Conservation (phyloP, 176 grass and related monocot genomes). For the Elaeis guineensis region DNA sequence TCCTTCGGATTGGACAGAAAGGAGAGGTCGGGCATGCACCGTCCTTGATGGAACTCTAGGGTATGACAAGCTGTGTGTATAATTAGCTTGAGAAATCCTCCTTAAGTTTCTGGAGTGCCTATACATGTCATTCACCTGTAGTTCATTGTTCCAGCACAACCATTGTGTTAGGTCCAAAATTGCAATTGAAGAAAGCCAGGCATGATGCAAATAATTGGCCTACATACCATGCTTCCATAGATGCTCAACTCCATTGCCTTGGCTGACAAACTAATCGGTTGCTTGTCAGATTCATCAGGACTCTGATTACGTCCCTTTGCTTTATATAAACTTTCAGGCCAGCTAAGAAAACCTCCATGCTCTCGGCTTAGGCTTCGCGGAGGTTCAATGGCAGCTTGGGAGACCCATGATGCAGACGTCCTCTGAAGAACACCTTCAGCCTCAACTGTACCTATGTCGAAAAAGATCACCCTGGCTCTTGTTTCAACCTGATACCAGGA, state of each 20-base stretch:
- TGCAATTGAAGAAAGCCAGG: not conserved
- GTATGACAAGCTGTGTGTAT: slow-evolving; percentile 46
- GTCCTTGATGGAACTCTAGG: slow-evolving; percentile 41
- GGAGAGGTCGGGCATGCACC: slow-evolving; percentile 30
- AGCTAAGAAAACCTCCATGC: slow-evolving; percentile 52
- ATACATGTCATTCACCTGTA: slow-evolving; percentile 39
- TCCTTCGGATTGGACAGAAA: slow-evolving; percentile 57
- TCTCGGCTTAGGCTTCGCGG: slow-evolving; percentile 47
- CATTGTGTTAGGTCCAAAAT: not conserved
- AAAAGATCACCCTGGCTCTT: slow-evolving; percentile 61
- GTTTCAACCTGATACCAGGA: slow-evolving; percentile 63
- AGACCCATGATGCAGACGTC: slow-evolving; percentile 26
- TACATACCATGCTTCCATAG: slow-evolving; percentile 75
- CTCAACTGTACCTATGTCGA: slow-evolving; percentile 39
- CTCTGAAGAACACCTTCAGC: slow-evolving; percentile 27
- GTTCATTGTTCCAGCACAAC: not conserved
- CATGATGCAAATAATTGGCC: not conserved
- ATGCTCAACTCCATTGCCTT: slow-evolving; percentile 81
- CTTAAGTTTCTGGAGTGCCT: not conserved
- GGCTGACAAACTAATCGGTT: slow-evolving; percentile 39
- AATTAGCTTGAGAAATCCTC: slow-evolving; percentile 12
- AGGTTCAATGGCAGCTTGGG: slow-evolving; percentile 23
- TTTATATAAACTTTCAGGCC: slow-evolving; percentile 69
- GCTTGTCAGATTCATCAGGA: slow-evolving; percentile 32
- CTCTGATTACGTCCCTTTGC: slow-evolving; percentile 25